Conservation (phyloP, 768 basidiomycete species). For the Pisolithus tinctorius region DNA sequence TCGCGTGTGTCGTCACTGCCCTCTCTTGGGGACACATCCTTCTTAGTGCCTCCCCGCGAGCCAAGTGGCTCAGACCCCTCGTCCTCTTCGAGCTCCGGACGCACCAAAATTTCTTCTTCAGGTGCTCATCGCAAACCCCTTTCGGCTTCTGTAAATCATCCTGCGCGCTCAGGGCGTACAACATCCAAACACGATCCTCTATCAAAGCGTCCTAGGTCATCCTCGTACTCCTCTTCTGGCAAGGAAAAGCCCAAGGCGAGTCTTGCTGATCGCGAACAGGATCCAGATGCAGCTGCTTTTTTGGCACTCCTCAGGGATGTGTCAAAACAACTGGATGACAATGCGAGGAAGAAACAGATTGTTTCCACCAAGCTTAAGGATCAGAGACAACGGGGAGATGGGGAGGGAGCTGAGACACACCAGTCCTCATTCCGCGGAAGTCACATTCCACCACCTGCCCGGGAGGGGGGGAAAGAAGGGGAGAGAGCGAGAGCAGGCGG, state of each 20-base stretch:
- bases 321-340: conserved; percentile 17
- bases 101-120: conserved; percentile 4
- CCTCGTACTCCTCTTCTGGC: conserved; percentile 8
- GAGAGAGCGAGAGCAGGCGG: neutral
- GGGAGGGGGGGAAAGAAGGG: neutral
- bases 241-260: neutral
- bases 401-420: neutral
- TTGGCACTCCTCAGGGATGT: conserved; percentile 19
- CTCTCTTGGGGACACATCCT: conserved; percentile 5
- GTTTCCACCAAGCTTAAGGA: conserved; percentile 7
- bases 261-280: conserved; percentile 8
- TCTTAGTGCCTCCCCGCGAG: neutral
- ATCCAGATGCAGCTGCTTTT: conserved; percentile 19
- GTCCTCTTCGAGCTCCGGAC: neutral
- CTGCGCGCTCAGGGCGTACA: neutral
- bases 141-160: conserved; percentile 13
- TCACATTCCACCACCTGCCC: neutral
- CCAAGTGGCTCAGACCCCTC: conserved; percentile 3
- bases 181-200: neutral
- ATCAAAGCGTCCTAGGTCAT: conserved; percentile 11
- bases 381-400: neutral
- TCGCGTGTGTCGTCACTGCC: conserved; percentile 3
- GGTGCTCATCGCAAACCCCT: conserved; percentile 11
- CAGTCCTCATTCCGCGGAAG: no score
- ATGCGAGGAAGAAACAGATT: conserved; percentile 21